These are phyloP conservation scores for Leptographium procerum DNA, from an alignment of 2,329 filamentous ascomycete genomes.

Conservation along the genomic window DNA sequence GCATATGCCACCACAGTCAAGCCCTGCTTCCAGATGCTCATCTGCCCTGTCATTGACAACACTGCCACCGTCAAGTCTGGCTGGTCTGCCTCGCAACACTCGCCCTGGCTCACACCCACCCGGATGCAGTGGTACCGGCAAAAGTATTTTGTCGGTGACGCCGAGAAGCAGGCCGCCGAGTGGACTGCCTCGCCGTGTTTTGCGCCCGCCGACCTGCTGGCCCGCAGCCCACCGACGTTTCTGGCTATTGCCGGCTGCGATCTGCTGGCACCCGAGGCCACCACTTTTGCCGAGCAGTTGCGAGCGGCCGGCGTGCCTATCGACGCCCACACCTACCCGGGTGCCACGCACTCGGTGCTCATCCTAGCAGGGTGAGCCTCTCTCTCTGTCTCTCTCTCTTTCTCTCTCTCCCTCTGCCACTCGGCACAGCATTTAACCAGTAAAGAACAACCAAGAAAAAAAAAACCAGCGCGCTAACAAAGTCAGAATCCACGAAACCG, in stretches of 20 bases:
- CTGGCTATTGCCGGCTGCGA: slow-evolving; percentile 45
- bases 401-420: too few species aligned
- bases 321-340: slow-evolving; percentile 24
- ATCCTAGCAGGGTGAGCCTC: slow-evolving; percentile 2
- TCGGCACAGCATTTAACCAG: too few species aligned
- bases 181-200: slow-evolving; percentile 10
- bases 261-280: slow-evolving; percentile 42
- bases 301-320: slow-evolving; percentile 32
- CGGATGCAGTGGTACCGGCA: slow-evolving; percentile 53
- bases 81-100: slow-evolving; percentile 38
- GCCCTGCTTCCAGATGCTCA: slow-evolving; percentile 35
- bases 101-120: slow-evolving; percentile 35
- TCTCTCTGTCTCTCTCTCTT: background rate
- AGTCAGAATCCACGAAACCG: slow-evolving; percentile 3
- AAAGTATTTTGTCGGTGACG: slow-evolving; percentile 40
- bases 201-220: slow-evolving; percentile 39
- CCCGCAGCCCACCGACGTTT: slow-evolving; percentile 35
- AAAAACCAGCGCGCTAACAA: background rate
- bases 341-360: slow-evolving; percentile 9
- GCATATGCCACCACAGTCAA: background rate
- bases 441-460: background rate
- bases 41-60: slow-evolving; percentile 48
- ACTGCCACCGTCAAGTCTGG: slow-evolving; percentile 36
- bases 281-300: slow-evolving; percentile 38
- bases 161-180: slow-evolving; percentile 35